Evolutionary conservation across 257 asterid genomes (phyloP).

Genomic region (Echites panduratus): DNA sequence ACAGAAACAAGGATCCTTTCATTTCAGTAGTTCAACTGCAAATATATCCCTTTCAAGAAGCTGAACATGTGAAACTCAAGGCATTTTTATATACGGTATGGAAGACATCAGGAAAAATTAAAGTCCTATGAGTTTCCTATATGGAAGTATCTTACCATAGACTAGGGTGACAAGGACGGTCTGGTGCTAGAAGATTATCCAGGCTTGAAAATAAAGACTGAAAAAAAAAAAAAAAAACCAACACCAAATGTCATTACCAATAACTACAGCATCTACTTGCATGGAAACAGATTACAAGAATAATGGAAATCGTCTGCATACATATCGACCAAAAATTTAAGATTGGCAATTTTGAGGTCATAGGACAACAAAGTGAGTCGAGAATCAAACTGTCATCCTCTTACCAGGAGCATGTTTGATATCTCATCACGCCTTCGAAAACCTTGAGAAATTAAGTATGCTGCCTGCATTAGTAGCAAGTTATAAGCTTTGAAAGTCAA

Average conservation of each 20-base stretch:
- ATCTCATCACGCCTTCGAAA: slow-evolving; percentile 31
- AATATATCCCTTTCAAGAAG: not conserved
- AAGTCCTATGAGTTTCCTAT: not conserved
- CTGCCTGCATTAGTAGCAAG: slow-evolving; percentile 21
- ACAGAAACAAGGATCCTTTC: not conserved
- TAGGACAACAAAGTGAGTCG: not conserved
- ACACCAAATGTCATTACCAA: slow-evolving; percentile 1
- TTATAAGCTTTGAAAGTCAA: not conserved
- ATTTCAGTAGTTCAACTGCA: not conserved
- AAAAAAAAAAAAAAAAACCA: not conserved
- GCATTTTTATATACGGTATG: not conserved
- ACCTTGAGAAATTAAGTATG: slow-evolving; percentile 27
- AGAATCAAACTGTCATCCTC: not conserved
- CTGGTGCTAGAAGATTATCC: slow-evolving; percentile 32
- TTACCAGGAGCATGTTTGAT: slow-evolving; percentile 34
- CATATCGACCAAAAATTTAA: not conserved
- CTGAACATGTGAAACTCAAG: not conserved
- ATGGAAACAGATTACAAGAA: not conserved
- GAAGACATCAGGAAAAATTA: not conserved
- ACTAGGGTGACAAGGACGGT: slow-evolving; percentile 29
- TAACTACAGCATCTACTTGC: not conserved
- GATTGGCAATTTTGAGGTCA: not conserved
- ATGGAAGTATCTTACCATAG: slow-evolving; percentile 22
- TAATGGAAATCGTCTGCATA: not conserved
- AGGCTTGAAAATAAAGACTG: slow-evolving; percentile 29